Evolutionary conservation across 441 rosid genomes (phyloP), one percentile per base, ranked within the genome.

Genomic region (Hura crepitans): DNA sequence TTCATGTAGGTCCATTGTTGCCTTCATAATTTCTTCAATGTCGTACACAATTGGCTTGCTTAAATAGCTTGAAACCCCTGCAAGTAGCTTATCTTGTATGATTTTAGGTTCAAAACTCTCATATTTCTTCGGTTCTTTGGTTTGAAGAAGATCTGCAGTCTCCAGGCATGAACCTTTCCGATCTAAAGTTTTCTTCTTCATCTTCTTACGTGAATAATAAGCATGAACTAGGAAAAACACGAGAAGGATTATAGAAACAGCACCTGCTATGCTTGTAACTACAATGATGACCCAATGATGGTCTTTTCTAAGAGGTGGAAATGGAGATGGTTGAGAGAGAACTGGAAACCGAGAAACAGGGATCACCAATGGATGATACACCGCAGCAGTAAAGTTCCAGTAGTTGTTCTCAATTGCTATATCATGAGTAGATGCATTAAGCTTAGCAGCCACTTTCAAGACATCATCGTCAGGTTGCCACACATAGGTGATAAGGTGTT

Each of bases 401-500:
- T 76, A 66, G 74, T 75, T 70, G 71, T 86, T 89, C 69, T 85
- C 82, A 8, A 75, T 47, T 15, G 46, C 69, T 22, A 89, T 84
- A 59, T 73, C 79, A 45, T 42, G 60, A 10, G 80, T 43, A 8
- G 78, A 76, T 17, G 82, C 74, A 23, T 80, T 78, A 3, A 85
- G 69, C 79, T 71, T 84, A 22, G 74, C 62, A 28, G 84, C 81
- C 35, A 89, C 81, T 15, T 73, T 56, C n/a, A 43, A 18, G 65
- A 85, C 78, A 76, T 67, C 67, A 66, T 85, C 91, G 17, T 54
- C 75, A 30, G 78, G 82, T 55, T 81, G 88, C 89, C 89, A 84
- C 12, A 85, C 85, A 39, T 84, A 86, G 50, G 87, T 86, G 60
- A 86, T 75, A 7, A 85, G 71, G 74, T 70, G 66, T 10, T 66